phyloP scores from a whole-genome alignment of 78 protist species.

The Blattamonas nauphoetae region DNA sequence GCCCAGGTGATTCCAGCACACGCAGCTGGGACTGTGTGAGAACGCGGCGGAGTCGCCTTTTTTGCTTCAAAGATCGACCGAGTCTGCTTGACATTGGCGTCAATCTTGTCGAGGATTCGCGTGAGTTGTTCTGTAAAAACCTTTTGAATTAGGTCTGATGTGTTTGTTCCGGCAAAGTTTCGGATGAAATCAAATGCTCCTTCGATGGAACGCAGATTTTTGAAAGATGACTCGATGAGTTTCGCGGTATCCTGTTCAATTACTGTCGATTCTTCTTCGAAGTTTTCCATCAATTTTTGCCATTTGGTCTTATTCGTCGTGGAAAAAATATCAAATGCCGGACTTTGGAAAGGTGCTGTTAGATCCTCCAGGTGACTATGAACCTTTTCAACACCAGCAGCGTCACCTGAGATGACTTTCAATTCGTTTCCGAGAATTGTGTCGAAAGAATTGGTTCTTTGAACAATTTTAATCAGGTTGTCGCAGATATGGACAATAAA shows the following conservation, averaged over 20 bases:
- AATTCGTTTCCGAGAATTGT: slow-evolving; percentile 51
- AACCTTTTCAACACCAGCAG: slow-evolving; percentile 45
- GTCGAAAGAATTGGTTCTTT: slow-evolving; percentile 35
- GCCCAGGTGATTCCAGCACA: slow-evolving; percentile 75
- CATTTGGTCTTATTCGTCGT: slow-evolving; percentile 3
- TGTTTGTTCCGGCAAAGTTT: slow-evolving; percentile 39
- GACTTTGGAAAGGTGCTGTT: not conserved
- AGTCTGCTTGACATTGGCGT: slow-evolving; percentile 15
- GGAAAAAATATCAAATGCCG: not conserved
- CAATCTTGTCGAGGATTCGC: slow-evolving; percentile 51
- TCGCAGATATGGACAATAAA: slow-evolving; percentile 47
- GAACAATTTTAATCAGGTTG: slow-evolving; percentile 40
- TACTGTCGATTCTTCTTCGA: slow-evolving; percentile 12
- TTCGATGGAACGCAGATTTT: slow-evolving; percentile 58
- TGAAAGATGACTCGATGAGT: slow-evolving; percentile 63
- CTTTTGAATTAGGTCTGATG: slow-evolving; percentile 24
- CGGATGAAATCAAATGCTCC: slow-evolving; percentile 64
- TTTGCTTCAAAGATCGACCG: slow-evolving; percentile 26
- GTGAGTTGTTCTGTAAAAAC: not conserved
- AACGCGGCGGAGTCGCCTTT: slow-evolving; percentile 55
- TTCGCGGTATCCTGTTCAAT: slow-evolving; percentile 22
- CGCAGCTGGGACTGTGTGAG: slow-evolving; percentile 63
- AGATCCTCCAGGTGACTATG: not conserved
- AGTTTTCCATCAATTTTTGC: slow-evolving; percentile 33
- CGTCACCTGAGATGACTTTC: slow-evolving; percentile 57